Conservation (phyloP, 257 asterid genomes). For the Solanum neorickii region DNA sequence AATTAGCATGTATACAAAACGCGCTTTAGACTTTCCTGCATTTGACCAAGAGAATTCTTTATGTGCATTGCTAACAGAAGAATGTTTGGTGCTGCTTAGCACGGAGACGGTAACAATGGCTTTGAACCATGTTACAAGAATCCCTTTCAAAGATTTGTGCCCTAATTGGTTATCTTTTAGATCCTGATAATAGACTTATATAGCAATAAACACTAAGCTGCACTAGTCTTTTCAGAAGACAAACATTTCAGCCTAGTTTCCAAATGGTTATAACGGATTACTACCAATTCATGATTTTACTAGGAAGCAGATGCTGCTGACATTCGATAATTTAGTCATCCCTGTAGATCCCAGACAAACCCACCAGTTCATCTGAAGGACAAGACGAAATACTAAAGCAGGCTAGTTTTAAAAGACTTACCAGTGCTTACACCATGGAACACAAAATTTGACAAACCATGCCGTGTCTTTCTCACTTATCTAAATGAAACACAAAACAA, state of each 20-base stretch:
- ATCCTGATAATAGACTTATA: background rate
- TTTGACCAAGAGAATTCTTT: background rate
- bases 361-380: background rate
- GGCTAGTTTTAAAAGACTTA: constrained; percentile 18
- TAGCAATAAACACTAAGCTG: background rate
- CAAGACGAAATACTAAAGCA: background rate
- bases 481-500: constrained; percentile 21
- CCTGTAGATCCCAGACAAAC: background rate
- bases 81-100: background rate
- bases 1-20: background rate
- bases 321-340: background rate
- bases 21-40: background rate
- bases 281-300: background rate
- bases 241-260: background rate
- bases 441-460: constrained; percentile 94
- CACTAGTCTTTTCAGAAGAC: background rate
- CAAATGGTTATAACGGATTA: background rate
- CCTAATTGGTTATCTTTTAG: background rate
- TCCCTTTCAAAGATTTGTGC: background rate
- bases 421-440: constrained; percentile 99
- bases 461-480: constrained; percentile 94
- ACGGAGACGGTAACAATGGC: background rate
- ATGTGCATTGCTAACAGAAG: background rate
- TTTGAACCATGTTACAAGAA: background rate
- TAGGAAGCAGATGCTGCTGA: background rate